These are phyloP conservation scores for Brachypodium distachyon DNA, from an alignment of 202 grass and related monocot species.

Conservation along the genomic window DNA sequence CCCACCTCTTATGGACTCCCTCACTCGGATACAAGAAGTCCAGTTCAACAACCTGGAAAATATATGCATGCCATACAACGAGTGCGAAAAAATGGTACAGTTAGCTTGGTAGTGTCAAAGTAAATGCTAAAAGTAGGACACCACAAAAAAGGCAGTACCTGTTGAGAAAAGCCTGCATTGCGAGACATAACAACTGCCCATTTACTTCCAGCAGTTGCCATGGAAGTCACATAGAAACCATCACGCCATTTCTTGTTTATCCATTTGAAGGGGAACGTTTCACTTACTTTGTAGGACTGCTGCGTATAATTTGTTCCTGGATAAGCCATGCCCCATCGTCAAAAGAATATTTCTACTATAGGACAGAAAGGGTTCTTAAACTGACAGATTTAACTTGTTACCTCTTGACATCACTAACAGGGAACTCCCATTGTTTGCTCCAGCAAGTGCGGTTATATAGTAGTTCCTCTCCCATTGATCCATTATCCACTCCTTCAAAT, in stretches of 20 bases:
- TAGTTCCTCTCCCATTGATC: slow-evolving; percentile 98
- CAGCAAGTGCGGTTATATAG: slow-evolving; percentile 90
- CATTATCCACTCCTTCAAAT: slow-evolving; percentile 97
- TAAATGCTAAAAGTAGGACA: background rate
- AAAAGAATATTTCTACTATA: slow-evolving; percentile 10
- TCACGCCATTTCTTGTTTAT: slow-evolving; percentile 99
- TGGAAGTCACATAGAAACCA: slow-evolving; percentile 92
- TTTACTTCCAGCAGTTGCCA: slow-evolving; percentile 92
- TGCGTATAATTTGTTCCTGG: slow-evolving; percentile 79
- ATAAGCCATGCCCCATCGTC: slow-evolving; percentile 3
- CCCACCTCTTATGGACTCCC: slow-evolving; percentile 97
- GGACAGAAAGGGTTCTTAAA: background rate
- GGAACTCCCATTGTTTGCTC: slow-evolving; percentile 88
- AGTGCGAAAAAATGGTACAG: background rate
- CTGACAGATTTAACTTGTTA: slow-evolving; percentile 25
- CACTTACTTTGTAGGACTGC: slow-evolving; percentile 97
- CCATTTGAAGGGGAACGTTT: slow-evolving; percentile 98
- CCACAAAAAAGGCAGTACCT: slow-evolving; percentile 32
- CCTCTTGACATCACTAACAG: slow-evolving; percentile 99
- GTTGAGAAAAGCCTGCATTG: slow-evolving; percentile 86
- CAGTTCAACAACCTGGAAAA: slow-evolving; percentile 84
- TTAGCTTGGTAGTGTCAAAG: slow-evolving; percentile 7
- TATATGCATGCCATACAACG: background rate
- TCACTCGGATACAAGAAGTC: slow-evolving; percentile 98
- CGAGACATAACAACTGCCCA: slow-evolving; percentile 99